These are phyloP conservation scores for Backusella circina DNA, from an alignment of 192 early-diverging fungal species.

Conservation along the genomic window DNA sequence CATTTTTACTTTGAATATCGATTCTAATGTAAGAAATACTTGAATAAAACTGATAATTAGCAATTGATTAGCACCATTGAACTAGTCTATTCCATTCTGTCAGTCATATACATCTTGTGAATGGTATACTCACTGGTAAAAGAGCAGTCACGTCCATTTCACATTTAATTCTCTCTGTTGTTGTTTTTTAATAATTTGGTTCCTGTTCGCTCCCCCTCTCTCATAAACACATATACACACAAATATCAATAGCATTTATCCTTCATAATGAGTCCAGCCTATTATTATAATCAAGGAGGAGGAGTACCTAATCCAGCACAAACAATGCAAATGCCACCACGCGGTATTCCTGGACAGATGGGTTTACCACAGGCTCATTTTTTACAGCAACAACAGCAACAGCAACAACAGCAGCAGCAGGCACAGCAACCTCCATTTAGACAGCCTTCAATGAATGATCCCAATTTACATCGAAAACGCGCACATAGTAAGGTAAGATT, in stretches of 20 bases:
- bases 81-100: too few relatives aligned
- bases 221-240: background rate
- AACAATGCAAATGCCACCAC: background rate
- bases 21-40: too few relatives aligned
- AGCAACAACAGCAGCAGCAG: background rate
- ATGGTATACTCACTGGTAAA: background rate
- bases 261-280: conserved; percentile 15
- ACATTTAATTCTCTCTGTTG: background rate
- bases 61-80: too few relatives aligned
- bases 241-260: background rate
- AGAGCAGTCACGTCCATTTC: background rate
- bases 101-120: background rate
- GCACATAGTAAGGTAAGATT: conserved; percentile 17
- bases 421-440: background rate
- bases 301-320: background rate
- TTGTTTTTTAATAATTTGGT: background rate
- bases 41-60: too few relatives aligned
- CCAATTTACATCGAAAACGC: conserved; percentile 6
- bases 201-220: background rate
- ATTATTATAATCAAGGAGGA: conserved; percentile 7
- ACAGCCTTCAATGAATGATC: background rate
- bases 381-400: conserved; percentile 8
- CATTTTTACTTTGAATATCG: too few relatives aligned
- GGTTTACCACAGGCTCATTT: background rate
- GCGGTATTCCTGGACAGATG: conserved; percentile 1